phyloP scores from a whole-genome alignment of 768 basidiomycete species.

The Clitopilus passeckerianus region DNA sequence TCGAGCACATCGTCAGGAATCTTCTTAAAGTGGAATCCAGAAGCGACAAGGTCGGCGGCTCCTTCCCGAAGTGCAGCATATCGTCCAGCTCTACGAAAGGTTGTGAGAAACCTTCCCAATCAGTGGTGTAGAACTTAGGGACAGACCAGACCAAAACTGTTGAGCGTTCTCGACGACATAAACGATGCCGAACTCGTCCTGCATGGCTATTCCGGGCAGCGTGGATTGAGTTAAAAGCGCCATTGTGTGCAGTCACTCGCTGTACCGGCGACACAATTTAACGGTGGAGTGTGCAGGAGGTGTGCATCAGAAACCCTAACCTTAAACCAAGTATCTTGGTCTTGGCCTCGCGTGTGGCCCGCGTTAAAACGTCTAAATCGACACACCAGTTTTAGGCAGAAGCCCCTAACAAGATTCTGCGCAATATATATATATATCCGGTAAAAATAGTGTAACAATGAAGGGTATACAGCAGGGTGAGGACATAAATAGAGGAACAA shows the following conservation, averaged over 20 bases:
- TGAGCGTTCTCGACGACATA: constrained; percentile 81
- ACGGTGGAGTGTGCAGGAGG: not conserved
- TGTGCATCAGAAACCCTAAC: not conserved
- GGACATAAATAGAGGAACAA: not conserved
- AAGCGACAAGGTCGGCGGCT: constrained; percentile 58
- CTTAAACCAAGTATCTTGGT: not conserved
- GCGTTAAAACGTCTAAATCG: not conserved
- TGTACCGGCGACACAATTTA: not conserved
- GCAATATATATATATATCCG: no score
- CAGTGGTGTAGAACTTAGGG: constrained; percentile 1
- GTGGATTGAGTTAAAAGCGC: constrained; percentile 17
- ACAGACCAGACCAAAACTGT: constrained; percentile 88
- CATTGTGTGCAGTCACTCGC: constrained; percentile 11
- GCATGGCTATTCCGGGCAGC: constrained; percentile 34
- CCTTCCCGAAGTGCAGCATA: constrained; percentile 59
- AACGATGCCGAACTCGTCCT: constrained; percentile 73
- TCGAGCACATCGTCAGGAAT: constrained; percentile 73
- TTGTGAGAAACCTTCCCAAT: not conserved
- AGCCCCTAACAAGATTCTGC: not conserved
- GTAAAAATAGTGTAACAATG: no score
- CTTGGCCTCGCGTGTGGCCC: not conserved
- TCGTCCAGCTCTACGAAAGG: constrained; percentile 76
- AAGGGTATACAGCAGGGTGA: not conserved
- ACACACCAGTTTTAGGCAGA: no score
- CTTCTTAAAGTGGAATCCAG: constrained; percentile 77